Evolutionary conservation across 2,329 filamentous ascomycete species (phyloP), one percentile per base, ranked within the genome.

Genomic region (Monosporascus ibericus): DNA sequence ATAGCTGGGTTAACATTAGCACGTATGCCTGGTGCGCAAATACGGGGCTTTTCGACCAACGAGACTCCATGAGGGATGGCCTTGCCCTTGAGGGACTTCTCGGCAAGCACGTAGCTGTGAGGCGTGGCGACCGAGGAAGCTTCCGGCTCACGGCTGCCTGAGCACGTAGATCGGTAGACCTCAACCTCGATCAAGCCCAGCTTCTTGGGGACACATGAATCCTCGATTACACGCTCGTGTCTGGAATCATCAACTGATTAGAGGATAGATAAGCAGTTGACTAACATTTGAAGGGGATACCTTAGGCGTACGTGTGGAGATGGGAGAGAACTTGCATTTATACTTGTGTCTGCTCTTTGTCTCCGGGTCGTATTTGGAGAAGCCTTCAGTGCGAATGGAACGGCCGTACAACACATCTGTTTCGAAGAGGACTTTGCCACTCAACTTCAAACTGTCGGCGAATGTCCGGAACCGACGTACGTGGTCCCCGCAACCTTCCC

Each of bases 71-170:
- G 67, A 2, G 66, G 68, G 18, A 70, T 55, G 2, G 63, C 61
- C 48, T 58, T 61, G 14, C 68, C 68, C 44, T 70, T 69, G 14
- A 69, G 56, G 1, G 63, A 57, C 54, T 70, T 64, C 50, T 67
- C 68, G 1, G 63, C 51, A 0, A 70, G 50, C 46, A 65, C 60
- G 7, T 52, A 38, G 6, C 55, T 55, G 20, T 11, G 42, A 27
- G 44, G 22, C 14, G 15, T 11, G 22, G n/a, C n/a, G 17, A 6
- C 9, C 14, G 11, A 20, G 11, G 11, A 17, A 48, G 36, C 15
- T 30, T 24, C 24, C 20, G 7, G 6, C 5, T 15, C 1, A 34
- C 8, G 18, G 47, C 0, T 25, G 17, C 42, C 44, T 8, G 11
- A 2, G 7, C 27, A 5, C 9, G 54, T 51, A 25, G 55, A 52